Evolutionary conservation across 495 filamentous ascomycete genomes (phyloP).

Genomic region (Penicillium macrosclerotiorum): DNA sequence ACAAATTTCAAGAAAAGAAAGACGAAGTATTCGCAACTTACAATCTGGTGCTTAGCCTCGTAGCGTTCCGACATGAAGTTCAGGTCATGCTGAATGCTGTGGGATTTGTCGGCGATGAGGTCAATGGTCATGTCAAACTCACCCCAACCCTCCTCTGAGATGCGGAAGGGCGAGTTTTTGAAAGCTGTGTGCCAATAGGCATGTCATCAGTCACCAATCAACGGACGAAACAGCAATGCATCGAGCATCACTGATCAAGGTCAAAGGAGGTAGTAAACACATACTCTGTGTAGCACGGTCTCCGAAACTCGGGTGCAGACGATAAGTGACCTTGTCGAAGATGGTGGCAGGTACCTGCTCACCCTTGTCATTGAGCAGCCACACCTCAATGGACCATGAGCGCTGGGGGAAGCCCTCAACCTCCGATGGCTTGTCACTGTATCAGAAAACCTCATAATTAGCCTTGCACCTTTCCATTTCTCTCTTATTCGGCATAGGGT

Average conservation of each 20-base stretch:
- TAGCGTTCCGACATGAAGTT: constrained; percentile 84
- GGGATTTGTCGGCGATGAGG: constrained; percentile 78
- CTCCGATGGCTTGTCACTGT: constrained; percentile 62
- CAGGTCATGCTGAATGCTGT: constrained; percentile 78
- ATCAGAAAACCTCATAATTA: constrained; percentile 10
- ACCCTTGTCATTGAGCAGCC: constrained; percentile 57
- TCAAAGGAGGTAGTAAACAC: constrained; percentile 23
- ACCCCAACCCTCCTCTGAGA: constrained; percentile 94
- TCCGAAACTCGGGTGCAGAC: constrained; percentile 89
- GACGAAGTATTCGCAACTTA: constrained; percentile 39
- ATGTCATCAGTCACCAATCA: constrained; percentile 1
- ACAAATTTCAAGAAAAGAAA: background rate
- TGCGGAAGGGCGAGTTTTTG: constrained; percentile 81
- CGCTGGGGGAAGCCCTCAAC: constrained; percentile 91
- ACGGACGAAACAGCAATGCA: background rate
- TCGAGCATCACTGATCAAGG: background rate
- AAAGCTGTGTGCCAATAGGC: constrained; percentile 55
- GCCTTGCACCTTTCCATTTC: background rate
- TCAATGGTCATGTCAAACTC: constrained; percentile 96
- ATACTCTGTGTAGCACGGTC: constrained; percentile 75
- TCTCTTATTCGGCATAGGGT: constrained; percentile 2
- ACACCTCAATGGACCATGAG: constrained; percentile 61
- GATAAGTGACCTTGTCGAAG: constrained; percentile 90
- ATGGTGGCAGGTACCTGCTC: constrained; percentile 70
- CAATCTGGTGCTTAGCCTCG: constrained; percentile 76